Evolutionary conservation across 495 filamentous ascomycete genomes (phyloP).

Genomic region (Hyaloscypha variabilis): DNA sequence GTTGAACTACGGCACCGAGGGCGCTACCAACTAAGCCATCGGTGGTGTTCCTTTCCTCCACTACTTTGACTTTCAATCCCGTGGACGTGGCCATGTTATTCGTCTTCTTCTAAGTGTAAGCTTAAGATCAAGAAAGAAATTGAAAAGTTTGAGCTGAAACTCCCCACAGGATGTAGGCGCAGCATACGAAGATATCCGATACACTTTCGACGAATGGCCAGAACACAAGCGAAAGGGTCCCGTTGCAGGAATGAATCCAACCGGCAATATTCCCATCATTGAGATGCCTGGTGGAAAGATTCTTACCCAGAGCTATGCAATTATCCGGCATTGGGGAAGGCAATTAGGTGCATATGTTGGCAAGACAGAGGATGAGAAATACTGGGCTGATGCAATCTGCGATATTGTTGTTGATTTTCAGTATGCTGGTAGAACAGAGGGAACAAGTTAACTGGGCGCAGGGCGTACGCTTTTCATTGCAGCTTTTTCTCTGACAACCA

Average conservation of each 20-base stretch:
- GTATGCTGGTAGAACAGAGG: neutral
- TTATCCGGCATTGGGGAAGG: conserved; percentile 43
- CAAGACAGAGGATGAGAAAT: conserved; percentile 43
- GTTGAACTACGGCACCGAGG: conserved; percentile 25
- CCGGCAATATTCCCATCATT: conserved; percentile 41
- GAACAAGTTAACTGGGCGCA: conserved; percentile 15
- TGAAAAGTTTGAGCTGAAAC: conserved; percentile 13
- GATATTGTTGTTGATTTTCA: conserved; percentile 48
- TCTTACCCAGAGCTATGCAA: conserved; percentile 43
- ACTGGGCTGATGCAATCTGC: conserved; percentile 43
- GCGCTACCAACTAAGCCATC: conserved; percentile 33
- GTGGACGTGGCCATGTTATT: conserved; percentile 48
- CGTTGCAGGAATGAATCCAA: conserved; percentile 39
- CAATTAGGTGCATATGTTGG: conserved; percentile 44
- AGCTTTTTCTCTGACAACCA: conserved; percentile 30
- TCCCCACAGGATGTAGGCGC: conserved; percentile 44
- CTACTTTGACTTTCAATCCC: conserved; percentile 42
- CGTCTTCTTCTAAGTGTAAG: conserved; percentile 35
- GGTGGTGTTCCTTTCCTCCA: conserved; percentile 36
- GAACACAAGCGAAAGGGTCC: conserved; percentile 35
- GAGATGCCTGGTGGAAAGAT: conserved; percentile 42
- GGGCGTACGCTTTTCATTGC: conserved; percentile 36
- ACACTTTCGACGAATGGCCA: conserved; percentile 44
- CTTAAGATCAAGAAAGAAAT: neutral
- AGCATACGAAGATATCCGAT: conserved; percentile 43